A percentile compares a stretch with the other conserved stretches of the same genome.
These are phyloP conservation scores for Ceratobasidium sp. DNA, from an alignment of 1,284 basidiomycete species.

Conservation along the genomic window DNA sequence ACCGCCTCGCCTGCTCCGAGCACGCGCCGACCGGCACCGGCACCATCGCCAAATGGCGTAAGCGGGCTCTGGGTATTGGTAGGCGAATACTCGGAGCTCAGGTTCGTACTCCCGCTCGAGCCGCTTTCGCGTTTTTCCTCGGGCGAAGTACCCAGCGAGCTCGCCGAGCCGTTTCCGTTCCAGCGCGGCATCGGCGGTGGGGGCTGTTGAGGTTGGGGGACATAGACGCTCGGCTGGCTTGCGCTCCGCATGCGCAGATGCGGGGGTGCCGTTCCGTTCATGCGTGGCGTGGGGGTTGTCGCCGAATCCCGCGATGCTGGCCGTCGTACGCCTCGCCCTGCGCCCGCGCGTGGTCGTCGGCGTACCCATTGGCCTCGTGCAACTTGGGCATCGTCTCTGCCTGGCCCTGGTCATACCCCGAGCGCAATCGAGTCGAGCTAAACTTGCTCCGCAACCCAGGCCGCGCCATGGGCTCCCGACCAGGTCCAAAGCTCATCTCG, in stretches of 20 bases:
- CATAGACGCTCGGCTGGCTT: constrained; percentile 75
- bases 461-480: constrained; percentile 51
- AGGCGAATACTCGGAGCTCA: constrained; percentile 74
- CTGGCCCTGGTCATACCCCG: constrained; percentile 58
- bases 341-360: constrained; percentile 11
- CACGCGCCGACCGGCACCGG: constrained; percentile 2
- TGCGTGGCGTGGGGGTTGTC: constrained; percentile 23
- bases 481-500: constrained; percentile 50
- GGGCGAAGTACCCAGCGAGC: constrained; percentile 48
- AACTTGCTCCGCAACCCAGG: constrained; percentile 67
- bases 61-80: constrained; percentile 80
- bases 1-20: constrained; percentile 33
- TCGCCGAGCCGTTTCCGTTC: constrained; percentile 38
- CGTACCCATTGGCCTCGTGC: neutral
- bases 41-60: constrained; percentile 71
- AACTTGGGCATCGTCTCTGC: constrained; percentile 29
- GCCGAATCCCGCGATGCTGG: constrained; percentile 31
- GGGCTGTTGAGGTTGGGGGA: constrained; percentile 54
- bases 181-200: constrained; percentile 63
- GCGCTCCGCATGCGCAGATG: constrained; percentile 60
- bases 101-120: constrained; percentile 77
- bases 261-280: constrained; percentile 16
- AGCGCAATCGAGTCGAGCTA: constrained; percentile 67
- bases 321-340: constrained; percentile 12
- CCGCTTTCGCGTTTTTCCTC: constrained; percentile 65